These are phyloP conservation scores for Rhizophora mangle DNA, from an alignment of 345 rosid species.

Conservation along the genomic window DNA sequence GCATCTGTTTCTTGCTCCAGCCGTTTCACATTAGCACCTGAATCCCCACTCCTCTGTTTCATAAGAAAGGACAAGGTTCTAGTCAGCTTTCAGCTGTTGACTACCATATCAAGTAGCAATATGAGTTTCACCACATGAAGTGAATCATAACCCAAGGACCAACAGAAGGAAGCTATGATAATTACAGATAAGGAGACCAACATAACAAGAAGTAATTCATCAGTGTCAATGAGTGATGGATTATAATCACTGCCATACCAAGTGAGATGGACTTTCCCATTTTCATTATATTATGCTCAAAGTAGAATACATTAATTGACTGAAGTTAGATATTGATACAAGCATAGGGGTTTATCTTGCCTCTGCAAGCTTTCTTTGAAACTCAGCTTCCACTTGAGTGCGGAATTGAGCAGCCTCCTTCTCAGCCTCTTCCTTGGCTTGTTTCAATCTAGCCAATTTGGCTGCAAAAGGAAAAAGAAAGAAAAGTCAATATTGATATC, in stretches of 20 bases:
- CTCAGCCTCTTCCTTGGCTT: constrained; percentile 92
- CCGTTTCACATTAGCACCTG: constrained; percentile 86
- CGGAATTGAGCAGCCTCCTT: constrained; percentile 62
- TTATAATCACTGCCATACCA: too few relatives aligned
- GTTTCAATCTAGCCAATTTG: constrained; percentile 69
- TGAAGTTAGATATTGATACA: neutral
- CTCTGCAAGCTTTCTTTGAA: constrained; percentile 70
- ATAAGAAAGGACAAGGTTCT: neutral
- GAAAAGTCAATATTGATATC: neutral
- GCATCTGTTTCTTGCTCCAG: constrained; percentile 70
- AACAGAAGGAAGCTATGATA: too few relatives aligned
- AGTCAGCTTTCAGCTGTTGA: constrained; percentile 2
- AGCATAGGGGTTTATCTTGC: constrained; percentile 19
- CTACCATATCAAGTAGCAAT: neutral
- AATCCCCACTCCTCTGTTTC: constrained; percentile 79
- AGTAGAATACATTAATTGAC: neutral
- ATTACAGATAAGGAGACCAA: too few relatives aligned
- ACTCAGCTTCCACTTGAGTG: constrained; percentile 61
- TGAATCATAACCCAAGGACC: too few relatives aligned
- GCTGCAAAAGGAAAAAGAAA: constrained; percentile 30
- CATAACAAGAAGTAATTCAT: too few relatives aligned
- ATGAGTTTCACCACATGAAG: too few relatives aligned
- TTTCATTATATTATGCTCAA: neutral
- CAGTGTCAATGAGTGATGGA: too few relatives aligned
- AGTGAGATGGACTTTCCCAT: neutral